These are phyloP conservation scores for Venturia aucupariae DNA, from an alignment of 2,329 filamentous ascomycete genomes.

Conservation along the genomic window DNA sequence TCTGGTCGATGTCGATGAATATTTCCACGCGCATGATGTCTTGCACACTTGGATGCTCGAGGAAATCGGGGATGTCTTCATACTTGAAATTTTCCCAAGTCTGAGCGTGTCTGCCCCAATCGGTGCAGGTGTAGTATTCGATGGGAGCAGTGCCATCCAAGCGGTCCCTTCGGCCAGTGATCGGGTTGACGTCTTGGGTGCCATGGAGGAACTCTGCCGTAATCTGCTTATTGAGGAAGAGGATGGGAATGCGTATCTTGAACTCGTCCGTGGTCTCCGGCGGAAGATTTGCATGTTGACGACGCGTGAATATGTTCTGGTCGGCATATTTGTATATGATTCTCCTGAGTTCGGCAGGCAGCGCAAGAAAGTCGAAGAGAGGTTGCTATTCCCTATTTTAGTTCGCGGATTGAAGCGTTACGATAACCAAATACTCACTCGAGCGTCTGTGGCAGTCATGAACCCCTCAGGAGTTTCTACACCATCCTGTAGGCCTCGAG, in stretches of 20 bases:
- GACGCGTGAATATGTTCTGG: background rate
- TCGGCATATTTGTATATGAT: background rate
- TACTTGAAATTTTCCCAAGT: too few species aligned
- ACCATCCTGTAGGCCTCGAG: background rate
- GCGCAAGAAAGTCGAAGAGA: background rate
- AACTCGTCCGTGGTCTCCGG: background rate
- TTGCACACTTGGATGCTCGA: background rate
- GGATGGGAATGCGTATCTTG: background rate
- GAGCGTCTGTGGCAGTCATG: background rate
- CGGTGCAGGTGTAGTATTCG: background rate
- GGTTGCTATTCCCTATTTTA: background rate
- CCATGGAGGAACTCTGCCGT: background rate
- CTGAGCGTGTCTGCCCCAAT: background rate
- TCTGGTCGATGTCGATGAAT: background rate
- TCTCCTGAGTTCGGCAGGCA: background rate
- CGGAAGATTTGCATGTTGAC: background rate
- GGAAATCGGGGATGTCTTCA: background rate
- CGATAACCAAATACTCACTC: background rate
- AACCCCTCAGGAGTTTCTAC: background rate
- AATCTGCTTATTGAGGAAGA: background rate
- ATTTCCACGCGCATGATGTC: background rate
- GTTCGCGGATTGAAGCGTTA: background rate
- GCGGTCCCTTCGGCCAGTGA: background rate
- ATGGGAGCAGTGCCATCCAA: background rate
- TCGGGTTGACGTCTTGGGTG: background rate